Percentiles rank a stretch among this genome's conserved stretches.
Evolutionary conservation across 257 asterid genomes (phyloP).

Genomic region (Solanum bulbocastanum): DNA sequence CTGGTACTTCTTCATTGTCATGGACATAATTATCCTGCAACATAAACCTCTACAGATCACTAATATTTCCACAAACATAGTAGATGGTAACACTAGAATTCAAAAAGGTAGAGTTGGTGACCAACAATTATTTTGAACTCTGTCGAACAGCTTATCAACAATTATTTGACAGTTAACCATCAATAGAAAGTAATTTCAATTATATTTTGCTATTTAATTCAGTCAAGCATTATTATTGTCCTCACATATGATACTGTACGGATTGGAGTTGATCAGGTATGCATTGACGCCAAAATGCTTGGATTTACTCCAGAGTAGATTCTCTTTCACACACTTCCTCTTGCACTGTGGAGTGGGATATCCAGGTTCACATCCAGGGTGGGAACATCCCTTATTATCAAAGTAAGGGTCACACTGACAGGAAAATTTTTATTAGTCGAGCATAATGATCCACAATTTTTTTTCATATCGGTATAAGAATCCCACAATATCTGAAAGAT

Average conservation of each 20-base stretch:
- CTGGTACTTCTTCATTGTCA: background rate
- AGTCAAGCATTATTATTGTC: no score
- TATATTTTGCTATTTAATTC: background rate
- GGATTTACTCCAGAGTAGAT: constrained; percentile 58
- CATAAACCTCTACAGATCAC: background rate
- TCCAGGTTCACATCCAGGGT: constrained; percentile 94
- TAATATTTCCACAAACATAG: background rate
- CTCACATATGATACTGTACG: constrained; percentile 31
- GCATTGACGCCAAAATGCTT: constrained; percentile 67
- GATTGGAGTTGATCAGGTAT: constrained; percentile 51
- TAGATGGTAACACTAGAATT: background rate
- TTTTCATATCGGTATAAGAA: background rate
- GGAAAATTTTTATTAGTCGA: background rate
- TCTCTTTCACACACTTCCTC: constrained; percentile 52
- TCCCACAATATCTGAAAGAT: background rate
- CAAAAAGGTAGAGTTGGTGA: background rate
- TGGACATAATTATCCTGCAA: background rate
- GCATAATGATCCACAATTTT: background rate
- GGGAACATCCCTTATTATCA: constrained; percentile 80
- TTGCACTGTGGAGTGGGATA: constrained; percentile 79
- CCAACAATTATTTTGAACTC: background rate
- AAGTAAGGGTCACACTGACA: constrained; percentile 97
- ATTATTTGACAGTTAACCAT: background rate
- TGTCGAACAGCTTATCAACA: background rate
- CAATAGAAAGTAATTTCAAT: background rate